Percentiles rank a stretch among this genome's conserved stretches.
phyloP scores from a whole-genome alignment of 768 basidiomycete species.

The Vararia minispora region DNA sequence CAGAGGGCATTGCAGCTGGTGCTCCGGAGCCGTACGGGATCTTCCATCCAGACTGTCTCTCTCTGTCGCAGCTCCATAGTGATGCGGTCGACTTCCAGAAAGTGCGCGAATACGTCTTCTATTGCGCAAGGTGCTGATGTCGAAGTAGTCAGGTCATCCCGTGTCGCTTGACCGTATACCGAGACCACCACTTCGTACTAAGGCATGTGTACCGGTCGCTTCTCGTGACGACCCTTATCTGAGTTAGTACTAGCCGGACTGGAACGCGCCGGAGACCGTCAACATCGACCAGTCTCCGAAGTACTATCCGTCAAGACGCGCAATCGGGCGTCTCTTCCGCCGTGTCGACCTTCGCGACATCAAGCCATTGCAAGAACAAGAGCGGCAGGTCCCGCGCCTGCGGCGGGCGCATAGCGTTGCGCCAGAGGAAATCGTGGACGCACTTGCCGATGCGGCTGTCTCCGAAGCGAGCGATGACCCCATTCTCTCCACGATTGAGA shows the following conservation, averaged over 20 bases:
- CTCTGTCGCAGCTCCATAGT: conserved; percentile 46
- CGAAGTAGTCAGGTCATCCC: conserved; percentile 30
- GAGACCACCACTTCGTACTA: conserved; percentile 21
- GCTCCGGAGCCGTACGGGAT: too few species aligned
- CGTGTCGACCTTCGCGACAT: conserved; percentile 41
- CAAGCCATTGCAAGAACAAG: conserved; percentile 7
- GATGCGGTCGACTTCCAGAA: conserved; percentile 61
- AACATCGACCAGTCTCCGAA: conserved; percentile 11
- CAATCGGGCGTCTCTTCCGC: conserved; percentile 54
- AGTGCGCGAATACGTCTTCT: conserved; percentile 33
- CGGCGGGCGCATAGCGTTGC: conserved; percentile 14
- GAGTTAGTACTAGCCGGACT: too few species aligned
- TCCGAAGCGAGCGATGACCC: background rate
- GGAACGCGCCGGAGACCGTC: conserved; percentile 53
- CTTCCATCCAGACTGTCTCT: conserved; percentile 39
- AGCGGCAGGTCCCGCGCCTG: conserved; percentile 13
- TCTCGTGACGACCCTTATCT: too few species aligned
- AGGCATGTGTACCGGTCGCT: too few species aligned
- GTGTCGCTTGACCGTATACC: conserved; percentile 29
- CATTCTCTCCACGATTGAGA: conserved; percentile 10
- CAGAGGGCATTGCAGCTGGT: too few species aligned
- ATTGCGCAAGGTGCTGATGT: background rate
- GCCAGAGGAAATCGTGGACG: conserved; percentile 20
- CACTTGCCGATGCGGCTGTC: conserved; percentile 9
- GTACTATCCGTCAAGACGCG: conserved; percentile 42